Percentiles rank a stretch among this genome's conserved stretches.
Conservation (phyloP, 768 basidiomycete species). For the Hericium erinaceus region DNA sequence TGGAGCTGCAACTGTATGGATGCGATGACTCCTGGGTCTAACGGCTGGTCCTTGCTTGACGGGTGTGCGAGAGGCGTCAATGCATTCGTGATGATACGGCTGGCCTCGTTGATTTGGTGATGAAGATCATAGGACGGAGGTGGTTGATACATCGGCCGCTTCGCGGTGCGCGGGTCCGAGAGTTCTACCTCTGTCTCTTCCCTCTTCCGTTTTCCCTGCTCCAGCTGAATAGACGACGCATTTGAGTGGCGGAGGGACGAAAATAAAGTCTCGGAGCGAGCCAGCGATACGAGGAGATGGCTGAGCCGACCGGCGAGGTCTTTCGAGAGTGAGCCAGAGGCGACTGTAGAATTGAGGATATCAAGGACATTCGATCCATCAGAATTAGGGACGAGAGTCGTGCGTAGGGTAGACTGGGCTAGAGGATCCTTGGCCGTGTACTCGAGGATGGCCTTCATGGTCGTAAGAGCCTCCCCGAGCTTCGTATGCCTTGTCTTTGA, state of each 20-base stretch:
- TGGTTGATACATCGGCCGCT: slow-evolving; percentile 13
- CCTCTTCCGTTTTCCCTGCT: slow-evolving; percentile 71
- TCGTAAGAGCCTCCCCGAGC: slow-evolving; percentile 51
- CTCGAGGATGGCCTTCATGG: slow-evolving; percentile 54
- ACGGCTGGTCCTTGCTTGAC: slow-evolving; percentile 15
- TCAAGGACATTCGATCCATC: slow-evolving; percentile 45
- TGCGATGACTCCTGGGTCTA: slow-evolving; percentile 52
- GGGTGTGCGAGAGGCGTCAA: slow-evolving; percentile 19
- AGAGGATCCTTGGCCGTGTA: slow-evolving; percentile 47
- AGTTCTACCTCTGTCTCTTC: slow-evolving; percentile 28
- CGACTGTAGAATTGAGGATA: slow-evolving; percentile 40
- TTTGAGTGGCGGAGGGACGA: slow-evolving; percentile 55
- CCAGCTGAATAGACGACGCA: slow-evolving; percentile 50
- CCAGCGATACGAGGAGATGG: slow-evolving; percentile 53
- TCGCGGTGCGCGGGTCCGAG: slow-evolving; percentile 25
- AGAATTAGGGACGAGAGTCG: slow-evolving; percentile 39
- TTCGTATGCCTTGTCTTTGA: slow-evolving; percentile 27
- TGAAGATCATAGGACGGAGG: slow-evolving; percentile 30
- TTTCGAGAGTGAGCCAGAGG: slow-evolving; percentile 39
- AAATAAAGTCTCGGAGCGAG: slow-evolving; percentile 58
- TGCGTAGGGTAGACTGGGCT: slow-evolving; percentile 44
- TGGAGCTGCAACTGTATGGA: slow-evolving; percentile 67
- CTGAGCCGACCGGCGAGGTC: slow-evolving; percentile 48
- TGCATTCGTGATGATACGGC: slow-evolving; percentile 43
- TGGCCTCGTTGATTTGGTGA: slow-evolving; percentile 50